Percentiles rank a stretch among this genome's conserved stretches.
These are phyloP conservation scores for Chaetomidium leptoderma DNA, from an alignment of 495 filamentous ascomycete genomes.

Conservation along the genomic window DNA sequence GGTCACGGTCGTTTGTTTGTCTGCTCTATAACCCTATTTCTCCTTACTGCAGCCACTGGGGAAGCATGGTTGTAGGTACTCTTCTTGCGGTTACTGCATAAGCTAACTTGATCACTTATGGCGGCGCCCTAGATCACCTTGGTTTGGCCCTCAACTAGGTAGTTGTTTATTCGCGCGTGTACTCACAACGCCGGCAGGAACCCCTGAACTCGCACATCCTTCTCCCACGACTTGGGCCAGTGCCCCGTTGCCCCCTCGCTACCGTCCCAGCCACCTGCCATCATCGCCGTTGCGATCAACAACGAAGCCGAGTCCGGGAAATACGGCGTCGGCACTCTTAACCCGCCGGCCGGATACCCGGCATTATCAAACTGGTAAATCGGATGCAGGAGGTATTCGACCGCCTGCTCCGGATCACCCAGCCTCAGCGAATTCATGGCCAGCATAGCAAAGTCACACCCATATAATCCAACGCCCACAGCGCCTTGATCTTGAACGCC, in stretches of 20 bases:
- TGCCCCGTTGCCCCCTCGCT: conserved; percentile 32
- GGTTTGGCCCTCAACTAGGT: not conserved
- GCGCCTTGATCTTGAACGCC: conserved; percentile 39
- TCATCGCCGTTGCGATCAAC: conserved; percentile 51
- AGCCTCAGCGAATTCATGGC: conserved; percentile 50
- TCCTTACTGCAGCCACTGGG: no score
- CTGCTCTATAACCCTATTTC: no score
- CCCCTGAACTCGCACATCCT: conserved; percentile 43
- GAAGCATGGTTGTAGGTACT: no score
- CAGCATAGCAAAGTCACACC: conserved; percentile 54
- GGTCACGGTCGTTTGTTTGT: not conserved
- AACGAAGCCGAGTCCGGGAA: conserved; percentile 48
- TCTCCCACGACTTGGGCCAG: conserved; percentile 44
- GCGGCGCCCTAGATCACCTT: no score
- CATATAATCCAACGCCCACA: conserved; percentile 50
- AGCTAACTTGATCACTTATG: no score
- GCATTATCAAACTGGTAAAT: conserved; percentile 49
- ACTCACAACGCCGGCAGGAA: conserved; percentile 32
- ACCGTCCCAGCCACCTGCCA: conserved; percentile 53
- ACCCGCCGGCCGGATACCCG: conserved; percentile 49
- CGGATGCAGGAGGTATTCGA: conserved; percentile 46
- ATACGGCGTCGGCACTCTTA: conserved; percentile 53
- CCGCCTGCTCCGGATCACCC: conserved; percentile 44
- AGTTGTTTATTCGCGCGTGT: not conserved
- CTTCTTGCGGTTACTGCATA: no score